Conservation (phyloP, 345 rosid genomes). For the Odontarrhena argentea region DNA sequence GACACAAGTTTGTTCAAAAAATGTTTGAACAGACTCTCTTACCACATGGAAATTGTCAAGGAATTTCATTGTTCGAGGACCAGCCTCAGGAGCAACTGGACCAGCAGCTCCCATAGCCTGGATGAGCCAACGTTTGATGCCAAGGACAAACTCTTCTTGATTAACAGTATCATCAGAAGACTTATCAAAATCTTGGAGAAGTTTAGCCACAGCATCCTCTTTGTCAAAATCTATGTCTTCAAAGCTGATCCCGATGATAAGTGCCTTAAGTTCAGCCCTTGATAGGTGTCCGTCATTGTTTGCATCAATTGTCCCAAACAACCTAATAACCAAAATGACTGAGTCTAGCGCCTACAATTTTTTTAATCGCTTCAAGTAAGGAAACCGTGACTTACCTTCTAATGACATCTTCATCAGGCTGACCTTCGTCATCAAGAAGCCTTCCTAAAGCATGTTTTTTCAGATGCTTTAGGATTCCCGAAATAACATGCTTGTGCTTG, state of each 20-base stretch:
- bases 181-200: conserved; percentile 73
- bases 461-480: conserved; percentile 71
- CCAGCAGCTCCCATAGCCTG: conserved; percentile 49
- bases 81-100: conserved; percentile 45
- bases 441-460: conserved; percentile 66
- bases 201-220: conserved; percentile 61
- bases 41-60: conserved; percentile 59
- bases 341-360: not conserved
- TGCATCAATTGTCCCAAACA: conserved; percentile 68
- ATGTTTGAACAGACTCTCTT: conserved; percentile 17
- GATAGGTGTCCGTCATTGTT: conserved; percentile 54
- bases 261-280: conserved; percentile 60
- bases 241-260: conserved; percentile 73
- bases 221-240: conserved; percentile 71
- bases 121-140: conserved; percentile 60
- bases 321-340: conserved; percentile 44
- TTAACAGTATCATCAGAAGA: conserved; percentile 46
- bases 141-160: conserved; percentile 51
- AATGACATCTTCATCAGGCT: conserved; percentile 54
- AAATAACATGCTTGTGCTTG: conserved; percentile 72
- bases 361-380: not conserved
- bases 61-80: conserved; percentile 50
- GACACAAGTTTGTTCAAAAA: conserved; percentile 17
- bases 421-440: conserved; percentile 63
- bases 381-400: conserved; percentile 47